Percentiles rank a stretch among this genome's conserved stretches.
Conservation (phyloP, 345 rosid species). For the Salix exigua region DNA sequence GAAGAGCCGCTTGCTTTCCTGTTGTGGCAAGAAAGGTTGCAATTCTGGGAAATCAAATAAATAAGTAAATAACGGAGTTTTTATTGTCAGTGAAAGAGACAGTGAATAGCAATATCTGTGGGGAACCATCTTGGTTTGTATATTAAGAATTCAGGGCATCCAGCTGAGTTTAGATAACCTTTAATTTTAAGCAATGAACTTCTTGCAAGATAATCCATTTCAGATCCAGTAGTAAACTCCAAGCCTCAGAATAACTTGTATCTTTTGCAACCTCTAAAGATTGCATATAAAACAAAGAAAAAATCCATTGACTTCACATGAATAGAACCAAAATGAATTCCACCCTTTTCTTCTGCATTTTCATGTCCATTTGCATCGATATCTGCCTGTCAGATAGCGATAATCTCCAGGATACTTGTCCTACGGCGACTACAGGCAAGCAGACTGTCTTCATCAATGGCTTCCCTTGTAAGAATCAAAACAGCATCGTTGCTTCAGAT, state of each 20-base stretch:
- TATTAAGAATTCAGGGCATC: background rate
- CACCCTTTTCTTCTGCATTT: conserved; percentile 13
- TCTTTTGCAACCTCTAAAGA: conserved; percentile 21
- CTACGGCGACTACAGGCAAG: conserved; percentile 35
- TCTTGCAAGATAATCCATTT: conserved; percentile 36
- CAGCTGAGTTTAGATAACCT: conserved; percentile 5
- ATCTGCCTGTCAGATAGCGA: conserved; percentile 39
- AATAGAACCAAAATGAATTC: conserved; percentile 33
- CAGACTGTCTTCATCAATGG: conserved; percentile 60
- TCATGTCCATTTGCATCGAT: conserved; percentile 21
- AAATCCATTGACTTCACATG: conserved; percentile 4
- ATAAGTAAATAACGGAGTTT: background rate
- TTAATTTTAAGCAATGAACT: conserved; percentile 44
- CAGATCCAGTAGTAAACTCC: conserved; percentile 44
- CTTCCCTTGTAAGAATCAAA: conserved; percentile 64
- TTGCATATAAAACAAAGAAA: conserved; percentile 11
- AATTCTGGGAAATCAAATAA: conserved; percentile 8
- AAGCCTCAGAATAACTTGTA: conserved; percentile 29
- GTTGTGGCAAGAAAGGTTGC: conserved; percentile 28
- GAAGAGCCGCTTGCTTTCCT: conserved; percentile 27
- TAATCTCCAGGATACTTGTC: conserved; percentile 67
- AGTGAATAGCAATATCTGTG: conserved; percentile 5
- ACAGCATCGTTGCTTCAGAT: conserved; percentile 47
- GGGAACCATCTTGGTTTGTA: background rate
- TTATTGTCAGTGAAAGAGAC: background rate